phyloP scores from a whole-genome alignment of 1,284 basidiomycete species.

The Meira miltonrushii region DNA sequence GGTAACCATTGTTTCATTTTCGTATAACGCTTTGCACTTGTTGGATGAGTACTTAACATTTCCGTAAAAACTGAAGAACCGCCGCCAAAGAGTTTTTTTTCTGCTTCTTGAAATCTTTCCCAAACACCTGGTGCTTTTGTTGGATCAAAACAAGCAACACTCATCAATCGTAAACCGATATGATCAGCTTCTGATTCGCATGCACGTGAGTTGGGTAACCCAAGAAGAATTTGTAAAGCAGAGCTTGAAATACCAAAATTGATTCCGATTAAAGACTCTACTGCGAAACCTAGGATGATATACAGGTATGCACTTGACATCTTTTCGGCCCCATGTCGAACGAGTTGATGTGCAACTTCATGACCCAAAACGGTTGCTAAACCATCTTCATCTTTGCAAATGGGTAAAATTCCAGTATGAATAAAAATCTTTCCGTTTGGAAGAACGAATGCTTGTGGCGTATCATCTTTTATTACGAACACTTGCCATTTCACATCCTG shows the following conservation, averaged over 20 bases:
- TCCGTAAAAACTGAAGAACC: constrained; percentile 9
- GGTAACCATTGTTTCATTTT: constrained; percentile 35
- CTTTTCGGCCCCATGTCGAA: constrained; percentile 40
- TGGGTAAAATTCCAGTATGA: constrained; percentile 76
- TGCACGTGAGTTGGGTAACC: constrained; percentile 74
- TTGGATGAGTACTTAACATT: constrained; percentile 39
- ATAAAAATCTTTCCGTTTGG: constrained; percentile 75
- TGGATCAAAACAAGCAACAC: constrained; percentile 72
- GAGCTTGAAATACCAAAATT: constrained; percentile 41
- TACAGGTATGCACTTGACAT: constrained; percentile 46
- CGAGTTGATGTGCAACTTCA: constrained; percentile 72
- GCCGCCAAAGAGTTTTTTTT: neutral
- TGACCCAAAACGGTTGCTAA: constrained; percentile 82
- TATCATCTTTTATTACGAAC: constrained; percentile 71
- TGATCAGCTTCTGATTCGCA: constrained; percentile 71
- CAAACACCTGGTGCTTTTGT: constrained; percentile 58
- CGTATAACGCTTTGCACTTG: constrained; percentile 30
- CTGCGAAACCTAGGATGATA: constrained; percentile 21
- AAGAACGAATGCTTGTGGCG: constrained; percentile 72
- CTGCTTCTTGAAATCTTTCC: neutral
- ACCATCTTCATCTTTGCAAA: constrained; percentile 72
- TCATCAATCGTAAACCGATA: constrained; percentile 40
- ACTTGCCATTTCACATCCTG: constrained; percentile 61
- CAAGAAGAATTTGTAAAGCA: constrained; percentile 61
- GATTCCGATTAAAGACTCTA: constrained; percentile 30